These are phyloP conservation scores for Schoenoplectus triqueter DNA, from an alignment of 202 grass and related monocot species.

Conservation along the genomic window DNA sequence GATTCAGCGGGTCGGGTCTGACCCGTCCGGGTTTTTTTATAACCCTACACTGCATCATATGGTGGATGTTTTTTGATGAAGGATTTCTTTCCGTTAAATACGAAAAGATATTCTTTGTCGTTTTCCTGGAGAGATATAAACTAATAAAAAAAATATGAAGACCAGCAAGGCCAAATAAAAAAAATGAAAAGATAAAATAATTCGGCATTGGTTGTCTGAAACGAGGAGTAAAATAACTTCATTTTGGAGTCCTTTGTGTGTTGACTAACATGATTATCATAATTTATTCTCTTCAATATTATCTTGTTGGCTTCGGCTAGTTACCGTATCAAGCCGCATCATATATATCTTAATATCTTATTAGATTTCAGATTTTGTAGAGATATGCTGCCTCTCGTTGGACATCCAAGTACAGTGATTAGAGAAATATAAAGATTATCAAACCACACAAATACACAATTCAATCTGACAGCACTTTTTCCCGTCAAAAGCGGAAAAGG, in stretches of 20 bases:
- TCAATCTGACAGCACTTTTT: neutral
- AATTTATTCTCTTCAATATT: neutral
- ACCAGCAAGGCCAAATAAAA: neutral
- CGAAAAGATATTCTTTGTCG: neutral
- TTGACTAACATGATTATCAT: neutral
- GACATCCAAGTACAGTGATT: neutral
- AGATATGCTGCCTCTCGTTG: neutral
- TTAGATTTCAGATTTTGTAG: constrained; percentile 8
- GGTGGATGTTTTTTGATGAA: too few relatives aligned
- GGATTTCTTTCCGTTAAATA: neutral
- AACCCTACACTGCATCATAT: too few relatives aligned
- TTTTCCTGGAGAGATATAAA: neutral
- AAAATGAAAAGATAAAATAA: neutral
- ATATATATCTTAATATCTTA: neutral
- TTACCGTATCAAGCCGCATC: neutral
- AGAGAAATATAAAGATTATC: neutral
- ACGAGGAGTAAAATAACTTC: neutral
- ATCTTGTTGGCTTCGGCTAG: too few relatives aligned
- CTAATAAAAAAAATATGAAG: neutral
- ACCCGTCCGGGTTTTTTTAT: too few relatives aligned
- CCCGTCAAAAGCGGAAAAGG: neutral
- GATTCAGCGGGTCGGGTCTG: too few relatives aligned
- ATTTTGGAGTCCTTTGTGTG: neutral
- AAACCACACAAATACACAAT: neutral
- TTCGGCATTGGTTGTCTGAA: neutral